phyloP scores from a whole-genome alignment of 257 asterid genomes.

The Catharanthus roseus region DNA sequence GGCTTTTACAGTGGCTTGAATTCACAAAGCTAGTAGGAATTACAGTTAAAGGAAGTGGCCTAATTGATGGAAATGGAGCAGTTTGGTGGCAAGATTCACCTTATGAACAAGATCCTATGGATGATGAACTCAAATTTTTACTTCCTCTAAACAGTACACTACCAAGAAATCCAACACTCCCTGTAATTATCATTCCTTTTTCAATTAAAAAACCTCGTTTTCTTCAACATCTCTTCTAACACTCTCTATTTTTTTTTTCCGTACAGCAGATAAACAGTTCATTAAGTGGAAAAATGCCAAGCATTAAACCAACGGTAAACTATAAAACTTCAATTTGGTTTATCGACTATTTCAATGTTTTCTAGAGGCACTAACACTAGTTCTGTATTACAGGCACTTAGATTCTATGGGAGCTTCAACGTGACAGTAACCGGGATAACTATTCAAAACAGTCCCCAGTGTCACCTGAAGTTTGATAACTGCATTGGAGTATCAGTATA shows the following conservation, averaged over 20 bases:
- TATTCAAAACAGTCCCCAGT: conserved; percentile 73
- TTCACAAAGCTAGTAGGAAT: conserved; percentile 82
- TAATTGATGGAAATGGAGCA: conserved; percentile 75
- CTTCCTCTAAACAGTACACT: conserved; percentile 51
- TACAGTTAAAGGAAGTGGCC: conserved; percentile 69
- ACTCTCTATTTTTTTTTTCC: neutral
- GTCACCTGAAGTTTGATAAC: conserved; percentile 80
- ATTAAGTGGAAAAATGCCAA: conserved; percentile 63
- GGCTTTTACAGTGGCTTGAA: conserved; percentile 74
- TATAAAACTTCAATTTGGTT: conserved; percentile 10
- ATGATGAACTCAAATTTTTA: conserved; percentile 66
- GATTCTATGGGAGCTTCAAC: conserved; percentile 80
- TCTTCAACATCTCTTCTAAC: conserved; percentile 1
- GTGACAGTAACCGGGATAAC: conserved; percentile 79
- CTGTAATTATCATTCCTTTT: conserved; percentile 34
- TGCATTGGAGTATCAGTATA: conserved; percentile 71
- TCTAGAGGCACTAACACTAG: neutral
- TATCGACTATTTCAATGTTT: neutral
- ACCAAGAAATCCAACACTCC: conserved; percentile 32
- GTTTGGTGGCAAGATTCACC: conserved; percentile 82
- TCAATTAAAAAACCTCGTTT: neutral
- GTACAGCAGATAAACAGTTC: conserved; percentile 44
- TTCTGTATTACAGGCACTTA: conserved; percentile 51
- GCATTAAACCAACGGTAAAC: conserved; percentile 83
- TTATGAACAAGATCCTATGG: conserved; percentile 56